Base-by-base conservation (phyloP, 2,329 filamentous ascomycete species). In the Aschersonia sp. region DNA sequence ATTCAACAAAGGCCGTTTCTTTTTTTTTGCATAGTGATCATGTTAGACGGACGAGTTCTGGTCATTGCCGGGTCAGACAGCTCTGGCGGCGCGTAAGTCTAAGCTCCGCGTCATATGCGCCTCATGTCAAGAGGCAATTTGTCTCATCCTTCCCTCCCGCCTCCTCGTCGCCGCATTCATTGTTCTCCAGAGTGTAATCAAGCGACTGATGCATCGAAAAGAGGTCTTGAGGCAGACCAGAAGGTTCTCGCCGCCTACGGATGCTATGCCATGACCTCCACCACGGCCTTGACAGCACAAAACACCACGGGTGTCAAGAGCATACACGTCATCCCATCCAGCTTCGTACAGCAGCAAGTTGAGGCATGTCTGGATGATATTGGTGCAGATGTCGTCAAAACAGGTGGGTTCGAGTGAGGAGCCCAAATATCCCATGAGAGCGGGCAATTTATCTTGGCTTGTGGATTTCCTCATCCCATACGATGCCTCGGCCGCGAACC, bases 241-340 rank as follows among this genome's bases (percentile, higher is more conserved):
- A 94, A 95, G 63, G 88, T 94, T 51, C 83, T 95, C 51, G 84
- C 88, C 43, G 87, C 86, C 14, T 88, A 97, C 75, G 82, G 84
- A 50, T 92, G 86, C 67, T 97, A 97, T 72, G 88, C 87, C 50
- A 94, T 95, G 81, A 95, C 90, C 45, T 87, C 89, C 29, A 95
- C 90, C 8, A 94, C 90, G 11, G 90, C 90, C 22, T 70, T 98
- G 59, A 98, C 92, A n/a, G 89, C 87, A 12, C 92, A 97, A 61
- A 95, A 97, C 65, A 98, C 92, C 0, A 73, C 77, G 47, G 87
- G 87, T 5, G 88, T 97, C 11, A 72, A 79, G 51, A 87, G 76
- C 53, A 87, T 97, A 46, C 87, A 95, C 59, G 69, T 83, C 48
- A 77, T 85, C 6, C 90, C 90, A 0, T 71, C 85, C 0, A 71